A percentile compares a stretch with the other conserved stretches of the same genome.
phyloP scores from a whole-genome alignment of 2,329 filamentous ascomycete genomes.

The Didymellaceae sp. region DNA sequence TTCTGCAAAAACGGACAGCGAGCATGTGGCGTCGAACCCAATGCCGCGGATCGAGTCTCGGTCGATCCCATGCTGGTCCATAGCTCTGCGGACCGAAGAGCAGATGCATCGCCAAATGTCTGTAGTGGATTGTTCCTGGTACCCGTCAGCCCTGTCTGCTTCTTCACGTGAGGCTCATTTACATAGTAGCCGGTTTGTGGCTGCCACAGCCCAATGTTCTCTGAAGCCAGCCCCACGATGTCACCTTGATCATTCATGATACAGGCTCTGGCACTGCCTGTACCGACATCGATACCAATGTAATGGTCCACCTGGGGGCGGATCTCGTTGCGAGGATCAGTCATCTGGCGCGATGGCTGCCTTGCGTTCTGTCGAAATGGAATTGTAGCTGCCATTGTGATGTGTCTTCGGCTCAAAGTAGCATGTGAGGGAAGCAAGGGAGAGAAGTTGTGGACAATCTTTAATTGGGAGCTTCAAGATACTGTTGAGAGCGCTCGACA shows the following conservation, averaged over 20 bases:
- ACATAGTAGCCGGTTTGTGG: conserved; percentile 63
- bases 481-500: conserved; percentile 42
- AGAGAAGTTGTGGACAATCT: neutral
- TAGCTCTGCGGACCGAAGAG: conserved; percentile 80
- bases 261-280: conserved; percentile 91
- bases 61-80: conserved; percentile 81
- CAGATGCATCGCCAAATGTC: conserved; percentile 98
- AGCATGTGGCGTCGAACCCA: conserved; percentile 99
- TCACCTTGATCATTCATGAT: conserved; percentile 92
- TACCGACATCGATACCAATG: conserved; percentile 95
- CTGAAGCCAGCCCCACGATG: conserved; percentile 69
- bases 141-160: conserved; percentile 16
- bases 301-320: conserved; percentile 65
- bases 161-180: conserved; percentile 18
- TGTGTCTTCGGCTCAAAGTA: conserved; percentile 1
- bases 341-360: conserved; percentile 54
- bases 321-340: conserved; percentile 63
- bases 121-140: conserved; percentile 92
- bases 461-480: conserved; percentile 17
- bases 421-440: neutral
- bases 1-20: conserved; percentile 84
- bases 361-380: conserved; percentile 38
- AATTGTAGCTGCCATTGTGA: conserved; percentile 33
- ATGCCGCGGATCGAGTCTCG: conserved; percentile 81
- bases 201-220: conserved; percentile 61